Evolutionary conservation across 768 basidiomycete genomes (phyloP).

Genomic region (Lactifluus echinatus): DNA sequence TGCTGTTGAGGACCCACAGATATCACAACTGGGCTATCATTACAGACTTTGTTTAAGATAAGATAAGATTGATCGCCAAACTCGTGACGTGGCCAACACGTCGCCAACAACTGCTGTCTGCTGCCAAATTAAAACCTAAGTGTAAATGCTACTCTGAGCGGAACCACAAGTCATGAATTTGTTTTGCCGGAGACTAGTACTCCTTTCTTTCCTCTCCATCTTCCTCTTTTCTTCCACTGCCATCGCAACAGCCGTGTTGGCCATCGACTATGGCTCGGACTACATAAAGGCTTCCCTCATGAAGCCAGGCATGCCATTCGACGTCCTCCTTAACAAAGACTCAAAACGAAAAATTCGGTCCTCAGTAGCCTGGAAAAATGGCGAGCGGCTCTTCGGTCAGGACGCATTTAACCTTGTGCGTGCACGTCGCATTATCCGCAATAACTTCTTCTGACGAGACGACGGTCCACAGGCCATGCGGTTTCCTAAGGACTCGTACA

Average conservation of each 20-base stretch:
- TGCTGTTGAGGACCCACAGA: no score
- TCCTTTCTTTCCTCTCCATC: constrained; percentile 17
- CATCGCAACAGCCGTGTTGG: constrained; percentile 62
- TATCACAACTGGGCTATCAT: no score
- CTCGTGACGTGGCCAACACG: constrained; percentile 17
- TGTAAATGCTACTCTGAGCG: no score
- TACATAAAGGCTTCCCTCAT: constrained; percentile 95
- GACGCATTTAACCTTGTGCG: constrained; percentile 86
- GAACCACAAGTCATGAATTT: constrained; percentile 3
- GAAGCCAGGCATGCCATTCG: constrained; percentile 91
- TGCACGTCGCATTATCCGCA: constrained; percentile 18
- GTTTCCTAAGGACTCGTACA: constrained; percentile 83
- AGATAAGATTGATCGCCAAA: background rate
- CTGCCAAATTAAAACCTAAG: no score
- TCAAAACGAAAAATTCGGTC: constrained; percentile 94
- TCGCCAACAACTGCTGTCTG: no score
- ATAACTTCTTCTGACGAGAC: background rate
- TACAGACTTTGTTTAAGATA: constrained; percentile 2
- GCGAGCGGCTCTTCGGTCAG: constrained; percentile 79
- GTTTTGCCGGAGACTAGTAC: constrained; percentile 5
- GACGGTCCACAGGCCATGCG: constrained; percentile 64
- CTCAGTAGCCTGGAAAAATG: constrained; percentile 85
- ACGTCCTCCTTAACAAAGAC: constrained; percentile 93
- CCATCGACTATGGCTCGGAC: constrained; percentile 97
- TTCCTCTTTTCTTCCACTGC: constrained; percentile 21